A percentile compares a stretch with the other conserved stretches of the same genome.
These are phyloP conservation scores for Actinomortierella wolfii DNA, from an alignment of 371 early-diverging fungal species.

Conservation along the genomic window DNA sequence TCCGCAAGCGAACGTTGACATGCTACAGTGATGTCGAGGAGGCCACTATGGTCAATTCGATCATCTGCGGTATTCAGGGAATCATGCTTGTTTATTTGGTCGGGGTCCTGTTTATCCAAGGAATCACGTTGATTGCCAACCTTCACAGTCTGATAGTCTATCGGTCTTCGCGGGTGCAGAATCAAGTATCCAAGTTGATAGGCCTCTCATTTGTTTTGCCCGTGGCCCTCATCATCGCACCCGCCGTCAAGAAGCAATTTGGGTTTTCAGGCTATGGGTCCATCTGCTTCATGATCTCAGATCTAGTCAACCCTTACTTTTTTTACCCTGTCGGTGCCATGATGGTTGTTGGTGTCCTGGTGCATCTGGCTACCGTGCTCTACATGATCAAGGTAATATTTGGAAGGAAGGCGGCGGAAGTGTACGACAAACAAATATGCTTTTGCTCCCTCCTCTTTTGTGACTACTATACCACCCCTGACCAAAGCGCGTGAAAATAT, in stretches of 20 bases:
- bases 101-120: slow-evolving; percentile 16
- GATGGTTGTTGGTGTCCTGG: slow-evolving; percentile 15
- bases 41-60: slow-evolving; percentile 34
- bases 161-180: slow-evolving; percentile 17
- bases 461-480: too few species aligned
- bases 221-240: slow-evolving; percentile 19
- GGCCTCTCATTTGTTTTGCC: slow-evolving; percentile 28
- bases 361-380: slow-evolving; percentile 28
- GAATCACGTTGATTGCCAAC: slow-evolving; percentile 23
- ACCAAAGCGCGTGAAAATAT: too few species aligned
- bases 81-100: slow-evolving; percentile 20
- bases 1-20: slow-evolving; percentile 14
- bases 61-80: slow-evolving; percentile 43
- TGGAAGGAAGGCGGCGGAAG: background rate
- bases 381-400: slow-evolving; percentile 22
- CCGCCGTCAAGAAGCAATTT: slow-evolving; percentile 17
- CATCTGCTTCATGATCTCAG: slow-evolving; percentile 28
- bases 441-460: background rate
- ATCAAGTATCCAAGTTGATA: slow-evolving; percentile 18
- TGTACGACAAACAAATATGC: background rate
- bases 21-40: slow-evolving; percentile 25
- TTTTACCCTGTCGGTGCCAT: slow-evolving; percentile 25
- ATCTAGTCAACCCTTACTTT: slow-evolving; percentile 21
- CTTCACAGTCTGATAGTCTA: slow-evolving; percentile 31
- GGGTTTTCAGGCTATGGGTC: slow-evolving; percentile 33